Evolutionary conservation across 768 basidiomycete species (phyloP).

Genomic region (Boletus huronensis): DNA sequence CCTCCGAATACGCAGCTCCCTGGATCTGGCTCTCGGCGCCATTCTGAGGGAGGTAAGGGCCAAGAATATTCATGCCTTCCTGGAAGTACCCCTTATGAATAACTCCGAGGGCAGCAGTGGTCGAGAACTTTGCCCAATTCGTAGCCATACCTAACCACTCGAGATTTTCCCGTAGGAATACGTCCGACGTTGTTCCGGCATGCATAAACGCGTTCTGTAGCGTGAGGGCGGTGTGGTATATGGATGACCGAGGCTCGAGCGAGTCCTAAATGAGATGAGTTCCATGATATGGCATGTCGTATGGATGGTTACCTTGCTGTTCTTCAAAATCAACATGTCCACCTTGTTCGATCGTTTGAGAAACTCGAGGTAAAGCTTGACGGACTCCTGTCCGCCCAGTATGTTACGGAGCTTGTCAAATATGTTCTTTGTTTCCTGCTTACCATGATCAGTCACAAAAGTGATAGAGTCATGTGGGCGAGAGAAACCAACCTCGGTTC

Average conservation of each 20-base stretch:
- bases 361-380: slow-evolving; percentile 93
- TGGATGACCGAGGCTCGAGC: slow-evolving; percentile 89
- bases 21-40: slow-evolving; percentile 73
- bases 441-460: slow-evolving; percentile 11
- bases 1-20: slow-evolving; percentile 88
- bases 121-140: slow-evolving; percentile 99
- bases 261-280: slow-evolving; percentile 56
- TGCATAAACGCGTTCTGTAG: slow-evolving; percentile 98
- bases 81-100: slow-evolving; percentile 97
- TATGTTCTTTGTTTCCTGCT: slow-evolving; percentile 54
- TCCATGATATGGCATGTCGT: neutral
- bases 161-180: slow-evolving; percentile 91
- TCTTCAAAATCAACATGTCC: slow-evolving; percentile 87
- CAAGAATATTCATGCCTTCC: slow-evolving; percentile 87
- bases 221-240: slow-evolving; percentile 95
- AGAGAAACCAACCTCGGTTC: slow-evolving; percentile 49
- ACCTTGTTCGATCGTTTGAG: slow-evolving; percentile 91
- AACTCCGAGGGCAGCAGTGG: slow-evolving; percentile 94
- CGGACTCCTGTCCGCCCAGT: slow-evolving; percentile 85
- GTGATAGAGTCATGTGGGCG: neutral
- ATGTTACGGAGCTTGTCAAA: slow-evolving; percentile 81
- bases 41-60: slow-evolving; percentile 85
- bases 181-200: slow-evolving; percentile 94
- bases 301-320: slow-evolving; percentile 65
- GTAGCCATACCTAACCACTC: slow-evolving; percentile 94